phyloP scores from a whole-genome alignment of 495 filamentous ascomycete species.

The Penicillium argentinense region DNA sequence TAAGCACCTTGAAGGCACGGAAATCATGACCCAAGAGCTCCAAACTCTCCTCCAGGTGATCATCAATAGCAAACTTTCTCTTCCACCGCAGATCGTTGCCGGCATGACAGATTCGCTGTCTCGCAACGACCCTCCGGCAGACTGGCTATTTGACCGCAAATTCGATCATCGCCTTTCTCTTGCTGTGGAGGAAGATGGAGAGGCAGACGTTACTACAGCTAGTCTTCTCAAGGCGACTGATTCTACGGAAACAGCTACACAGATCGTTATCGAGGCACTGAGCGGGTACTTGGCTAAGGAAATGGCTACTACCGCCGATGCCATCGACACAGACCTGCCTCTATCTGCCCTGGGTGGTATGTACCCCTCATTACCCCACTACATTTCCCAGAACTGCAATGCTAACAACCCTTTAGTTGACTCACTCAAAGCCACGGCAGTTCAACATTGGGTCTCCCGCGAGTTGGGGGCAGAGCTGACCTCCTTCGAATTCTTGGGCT shows the following conservation, averaged over 20 bases:
- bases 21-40: conserved; percentile 21
- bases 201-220: conserved; percentile 5
- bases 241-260: conserved; percentile 9
- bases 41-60: conserved; percentile 22
- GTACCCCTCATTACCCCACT: background rate
- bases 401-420: conserved; percentile 29
- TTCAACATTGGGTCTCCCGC: conserved; percentile 38
- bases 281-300: conserved; percentile 23
- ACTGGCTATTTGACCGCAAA: conserved; percentile 24
- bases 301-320: conserved; percentile 25
- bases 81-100: conserved; percentile 24
- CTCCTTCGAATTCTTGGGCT: conserved; percentile 29
- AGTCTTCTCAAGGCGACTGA: conserved; percentile 16
- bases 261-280: conserved; percentile 17
- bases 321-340: conserved; percentile 25
- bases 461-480: conserved; percentile 27
- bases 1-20: conserved; percentile 25
- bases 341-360: conserved; percentile 27
- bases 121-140: conserved; percentile 11
- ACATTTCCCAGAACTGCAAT: background rate
- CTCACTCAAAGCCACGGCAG: conserved; percentile 37
- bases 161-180: conserved; percentile 25
- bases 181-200: conserved; percentile 1
- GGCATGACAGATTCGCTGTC: conserved; percentile 25
- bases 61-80: conserved; percentile 16